Conservation (phyloP, 495 filamentous ascomycete genomes). For the Xylaria cubensis region DNA sequence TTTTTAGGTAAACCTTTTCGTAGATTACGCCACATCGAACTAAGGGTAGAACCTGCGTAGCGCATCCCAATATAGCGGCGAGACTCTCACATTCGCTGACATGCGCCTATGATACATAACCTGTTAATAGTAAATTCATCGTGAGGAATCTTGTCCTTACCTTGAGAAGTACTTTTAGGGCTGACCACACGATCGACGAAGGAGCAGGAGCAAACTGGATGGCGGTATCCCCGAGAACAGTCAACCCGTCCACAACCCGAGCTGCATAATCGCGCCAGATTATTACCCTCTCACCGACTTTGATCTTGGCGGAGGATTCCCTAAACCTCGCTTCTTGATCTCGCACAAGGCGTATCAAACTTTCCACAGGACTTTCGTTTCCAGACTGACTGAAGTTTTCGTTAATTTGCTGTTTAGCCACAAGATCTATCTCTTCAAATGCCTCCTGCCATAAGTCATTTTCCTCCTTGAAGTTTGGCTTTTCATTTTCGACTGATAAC, state of each 20-base stretch:
- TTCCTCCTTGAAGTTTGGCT: too few relatives aligned
- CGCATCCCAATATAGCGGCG: slow-evolving; percentile 8
- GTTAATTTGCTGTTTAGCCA: too few relatives aligned
- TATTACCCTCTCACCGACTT: not conserved
- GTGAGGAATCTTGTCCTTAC: too few relatives aligned
- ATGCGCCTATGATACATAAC: not conserved
- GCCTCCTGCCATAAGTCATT: not conserved
- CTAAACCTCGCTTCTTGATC: not conserved
- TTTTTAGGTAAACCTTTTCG: slow-evolving; percentile 3
- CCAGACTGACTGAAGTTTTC: not conserved
- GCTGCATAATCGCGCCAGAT: slow-evolving; percentile 6
- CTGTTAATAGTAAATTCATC: too few relatives aligned
- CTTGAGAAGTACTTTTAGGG: slow-evolving; percentile 30
- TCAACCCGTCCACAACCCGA: slow-evolving; percentile 31
- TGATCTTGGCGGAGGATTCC: not conserved
- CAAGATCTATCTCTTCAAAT: not conserved
- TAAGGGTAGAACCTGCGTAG: slow-evolving; percentile 20
- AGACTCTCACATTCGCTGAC: slow-evolving; percentile 21
- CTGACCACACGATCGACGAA: slow-evolving; percentile 45
- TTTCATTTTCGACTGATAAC: too few relatives aligned
- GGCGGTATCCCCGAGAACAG: slow-evolving; percentile 40
- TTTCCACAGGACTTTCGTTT: not conserved
- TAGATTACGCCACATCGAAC: slow-evolving; percentile 18
- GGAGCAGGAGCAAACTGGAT: slow-evolving; percentile 42
- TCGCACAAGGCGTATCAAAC: not conserved